Evolutionary conservation across 306 rosid genomes (phyloP).

Genomic region (Quillaja saponaria): DNA sequence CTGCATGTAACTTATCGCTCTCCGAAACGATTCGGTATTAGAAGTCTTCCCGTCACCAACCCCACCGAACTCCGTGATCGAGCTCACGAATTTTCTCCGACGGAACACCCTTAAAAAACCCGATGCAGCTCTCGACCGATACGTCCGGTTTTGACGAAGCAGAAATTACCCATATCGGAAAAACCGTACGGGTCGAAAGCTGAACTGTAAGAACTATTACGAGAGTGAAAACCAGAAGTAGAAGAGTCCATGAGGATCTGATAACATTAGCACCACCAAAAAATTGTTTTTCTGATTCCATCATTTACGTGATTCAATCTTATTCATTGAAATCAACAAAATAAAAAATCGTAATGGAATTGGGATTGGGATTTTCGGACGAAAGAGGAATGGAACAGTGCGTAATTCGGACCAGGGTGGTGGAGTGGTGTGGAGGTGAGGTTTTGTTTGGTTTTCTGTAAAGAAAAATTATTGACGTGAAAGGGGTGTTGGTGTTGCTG

Average conservation of each 20-base stretch:
- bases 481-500: neutral
- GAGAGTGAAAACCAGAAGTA: slow-evolving; percentile 52
- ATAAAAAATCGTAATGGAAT: neutral
- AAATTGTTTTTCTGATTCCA: slow-evolving; percentile 55
- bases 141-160: neutral
- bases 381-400: slow-evolving; percentile 21
- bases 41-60: slow-evolving; percentile 80
- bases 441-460: too few species aligned
- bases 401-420: neutral
- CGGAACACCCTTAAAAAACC: slow-evolving; percentile 37
- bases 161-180: slow-evolving; percentile 34
- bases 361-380: neutral
- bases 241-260: slow-evolving; percentile 45
- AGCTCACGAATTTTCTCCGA: slow-evolving; percentile 47
- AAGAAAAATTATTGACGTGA: too few species aligned
- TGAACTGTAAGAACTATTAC: slow-evolving; percentile 54
- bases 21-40: slow-evolving; percentile 67
- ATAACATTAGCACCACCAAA: slow-evolving; percentile 13
- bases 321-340: too few species aligned
- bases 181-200: slow-evolving; percentile 37
- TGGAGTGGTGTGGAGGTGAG: neutral
- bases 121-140: slow-evolving; percentile 38
- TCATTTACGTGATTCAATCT: slow-evolving; percentile 1
- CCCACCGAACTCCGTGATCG: slow-evolving; percentile 75
- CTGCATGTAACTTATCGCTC: slow-evolving; percentile 63